Base-by-base conservation (phyloP, 2,329 filamentous ascomycete genomes). In the Byssochlamys sp. region DNA sequence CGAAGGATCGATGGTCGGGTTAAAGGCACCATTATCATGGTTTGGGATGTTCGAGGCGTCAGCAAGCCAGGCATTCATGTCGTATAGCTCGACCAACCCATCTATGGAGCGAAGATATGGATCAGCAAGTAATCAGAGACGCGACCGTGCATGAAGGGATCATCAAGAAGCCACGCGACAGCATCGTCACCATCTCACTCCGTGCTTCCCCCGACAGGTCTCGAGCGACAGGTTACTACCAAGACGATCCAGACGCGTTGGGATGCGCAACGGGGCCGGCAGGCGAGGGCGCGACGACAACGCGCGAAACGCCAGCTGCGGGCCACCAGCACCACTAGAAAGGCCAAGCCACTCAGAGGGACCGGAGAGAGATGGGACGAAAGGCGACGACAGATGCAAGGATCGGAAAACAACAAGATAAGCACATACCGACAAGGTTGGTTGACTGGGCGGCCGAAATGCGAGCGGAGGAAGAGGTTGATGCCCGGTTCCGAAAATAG, bases 51-150 rank as follows among this genome's bases (percentile, higher is more conserved):
- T 72, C 68, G 75, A 73, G 70, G 72, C 71, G 70, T 79, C 77
- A 70, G 73, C 69, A 65, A 75, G 75, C 77, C 77, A 79, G 70
- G 73, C 74, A 75, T 78, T 79, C 77, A 79, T 79, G 70, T 75
- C 76, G 76, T 72, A 69, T 66, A 66, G 65, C 69, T 70, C 68
- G 71, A 67, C 71, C 70, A 73, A 75, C 75, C 76, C 76, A 78
- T 78, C 74, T 77, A 69, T 62, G 63, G 64, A 57, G 57, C 60
- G 59, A 64, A 58, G n/a, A 45, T 14, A 19, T 7, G n/a, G 39
- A 69, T 69, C 63, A 68, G 63, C 61, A 63, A 63, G 49, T 48
- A 56, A 59, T 58, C 29, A 50, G 54, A 24, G 31, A 31, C 52
- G 31, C 52, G 39, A 29, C 24, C 11, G 12, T 27, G 25, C 31